phyloP scores from a whole-genome alignment of 371 early-diverging fungal genomes.

The Blakeslea trispora region DNA sequence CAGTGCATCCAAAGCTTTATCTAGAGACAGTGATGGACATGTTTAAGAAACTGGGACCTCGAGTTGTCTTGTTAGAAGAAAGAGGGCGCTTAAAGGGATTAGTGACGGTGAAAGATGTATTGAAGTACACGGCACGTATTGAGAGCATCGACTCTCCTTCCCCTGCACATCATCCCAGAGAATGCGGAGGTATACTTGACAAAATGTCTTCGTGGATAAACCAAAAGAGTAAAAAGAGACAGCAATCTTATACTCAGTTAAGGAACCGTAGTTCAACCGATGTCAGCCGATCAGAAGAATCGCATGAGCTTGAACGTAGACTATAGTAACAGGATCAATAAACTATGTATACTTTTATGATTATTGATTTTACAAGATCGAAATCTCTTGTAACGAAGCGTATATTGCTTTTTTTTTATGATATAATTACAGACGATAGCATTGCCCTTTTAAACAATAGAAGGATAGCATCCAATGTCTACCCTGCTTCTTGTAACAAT shows the following conservation, averaged over 20 bases:
- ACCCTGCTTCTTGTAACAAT: no score
- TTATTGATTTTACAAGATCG: no score
- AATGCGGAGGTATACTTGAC: constrained; percentile 22
- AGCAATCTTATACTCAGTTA: constrained; percentile 25
- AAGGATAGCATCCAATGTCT: no score
- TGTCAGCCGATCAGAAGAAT: constrained; percentile 10
- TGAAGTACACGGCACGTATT: constrained; percentile 64
- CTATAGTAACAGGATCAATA: constrained; percentile 1
- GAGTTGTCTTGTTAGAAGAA: constrained; percentile 71
- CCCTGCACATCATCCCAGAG: constrained; percentile 5
- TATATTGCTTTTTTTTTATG: no score
- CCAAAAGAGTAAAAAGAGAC: neutral
- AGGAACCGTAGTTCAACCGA: constrained; percentile 28
- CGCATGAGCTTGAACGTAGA: constrained; percentile 23
- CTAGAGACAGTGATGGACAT: constrained; percentile 89
- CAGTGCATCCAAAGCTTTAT: constrained; percentile 77
- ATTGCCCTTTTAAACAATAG: no score
- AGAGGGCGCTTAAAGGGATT: constrained; percentile 71
- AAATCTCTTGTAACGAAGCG: no score
- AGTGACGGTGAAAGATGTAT: constrained; percentile 79
- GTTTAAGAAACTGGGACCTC: constrained; percentile 90
- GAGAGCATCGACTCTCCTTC: constrained; percentile 32
- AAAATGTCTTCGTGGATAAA: constrained; percentile 21
- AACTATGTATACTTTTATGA: no score
- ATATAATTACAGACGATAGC: no score